Percentiles rank a stretch among this genome's conserved stretches.
These are phyloP conservation scores for Croton laevigatus DNA, from an alignment of 441 rosid genomes.

Conservation along the genomic window DNA sequence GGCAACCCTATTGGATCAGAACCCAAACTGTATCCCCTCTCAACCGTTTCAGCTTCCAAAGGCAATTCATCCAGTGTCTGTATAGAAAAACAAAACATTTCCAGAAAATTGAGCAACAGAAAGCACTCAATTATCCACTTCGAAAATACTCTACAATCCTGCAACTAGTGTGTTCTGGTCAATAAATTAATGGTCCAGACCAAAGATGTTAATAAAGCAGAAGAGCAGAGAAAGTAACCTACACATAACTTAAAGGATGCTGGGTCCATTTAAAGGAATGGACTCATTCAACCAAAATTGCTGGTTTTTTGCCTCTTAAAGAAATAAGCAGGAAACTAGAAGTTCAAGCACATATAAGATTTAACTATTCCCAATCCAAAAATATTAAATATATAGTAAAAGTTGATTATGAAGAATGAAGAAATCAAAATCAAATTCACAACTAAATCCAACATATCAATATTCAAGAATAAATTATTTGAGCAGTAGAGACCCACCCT, in stretches of 20 bases:
- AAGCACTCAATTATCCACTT: background rate
- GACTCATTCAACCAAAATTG: background rate
- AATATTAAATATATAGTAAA: no score
- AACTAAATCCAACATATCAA: background rate
- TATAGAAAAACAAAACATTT: constrained; percentile 7
- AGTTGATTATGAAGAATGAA: no score
- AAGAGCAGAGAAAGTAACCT: background rate
- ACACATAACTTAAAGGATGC: background rate
- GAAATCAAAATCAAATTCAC: background rate
- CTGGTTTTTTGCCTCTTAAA: background rate
- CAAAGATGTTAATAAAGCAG: background rate
- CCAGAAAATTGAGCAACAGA: background rate
- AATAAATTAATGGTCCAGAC: background rate
- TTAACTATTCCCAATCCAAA: no score
- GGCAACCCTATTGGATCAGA: constrained; percentile 73
- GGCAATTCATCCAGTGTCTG: constrained; percentile 98
- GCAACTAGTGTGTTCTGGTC: background rate
- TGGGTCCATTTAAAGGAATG: background rate
- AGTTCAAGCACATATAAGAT: background rate
- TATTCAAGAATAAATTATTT: background rate
- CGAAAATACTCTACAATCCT: background rate
- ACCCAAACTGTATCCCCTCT: constrained; percentile 72
- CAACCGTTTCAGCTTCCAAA: constrained; percentile 85
- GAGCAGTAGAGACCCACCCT: constrained; percentile 49
- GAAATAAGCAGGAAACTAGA: background rate